Evolutionary conservation across 2,329 filamentous ascomycete species (phyloP).

Genomic region (Claviceps sp.): DNA sequence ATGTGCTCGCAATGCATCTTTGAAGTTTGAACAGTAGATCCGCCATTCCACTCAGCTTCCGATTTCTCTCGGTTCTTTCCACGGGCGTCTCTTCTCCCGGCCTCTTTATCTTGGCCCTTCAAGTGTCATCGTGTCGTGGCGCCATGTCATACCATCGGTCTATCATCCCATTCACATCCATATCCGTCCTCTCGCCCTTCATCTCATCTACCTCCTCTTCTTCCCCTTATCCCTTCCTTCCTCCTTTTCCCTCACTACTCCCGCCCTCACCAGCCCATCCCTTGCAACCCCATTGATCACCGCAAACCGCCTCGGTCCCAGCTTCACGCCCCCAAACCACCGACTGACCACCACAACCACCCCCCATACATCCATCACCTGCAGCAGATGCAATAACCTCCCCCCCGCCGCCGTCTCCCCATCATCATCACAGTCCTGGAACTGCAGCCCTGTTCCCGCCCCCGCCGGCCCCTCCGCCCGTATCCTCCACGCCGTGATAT

Average conservation of each 20-base stretch:
- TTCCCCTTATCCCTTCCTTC: not conserved
- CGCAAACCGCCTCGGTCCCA: slow-evolving; percentile 81
- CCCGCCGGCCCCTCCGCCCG: slow-evolving; percentile 25
- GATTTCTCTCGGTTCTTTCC: too few species aligned
- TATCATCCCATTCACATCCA: too few species aligned
- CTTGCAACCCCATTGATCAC: slow-evolving; percentile 79
- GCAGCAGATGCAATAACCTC: slow-evolving; percentile 76
- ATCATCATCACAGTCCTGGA: slow-evolving; percentile 92
- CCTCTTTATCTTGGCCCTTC: too few species aligned
- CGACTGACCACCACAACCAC: slow-evolving; percentile 84
- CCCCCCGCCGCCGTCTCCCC: slow-evolving; percentile 87
- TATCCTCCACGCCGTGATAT: slow-evolving; percentile 91
- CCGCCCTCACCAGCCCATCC: slow-evolving; percentile 70
- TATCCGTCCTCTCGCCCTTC: not conserved
- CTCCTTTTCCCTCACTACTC: slow-evolving; percentile 37
- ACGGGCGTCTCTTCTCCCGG: too few species aligned
- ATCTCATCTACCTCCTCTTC: not conserved
- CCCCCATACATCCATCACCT: slow-evolving; percentile 89
- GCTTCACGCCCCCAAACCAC: slow-evolving; percentile 86
- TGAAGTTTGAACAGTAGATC: too few species aligned
- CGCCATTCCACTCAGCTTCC: too few species aligned
- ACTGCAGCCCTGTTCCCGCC: slow-evolving; percentile 21
- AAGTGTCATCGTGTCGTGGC: too few species aligned
- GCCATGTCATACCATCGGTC: too few species aligned
- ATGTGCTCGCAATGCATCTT: too few species aligned